Evolutionary conservation across 2,329 filamentous ascomycete species (phyloP), one percentile per base, ranked within the genome.

Genomic region (Grosmannia penicillata): DNA sequence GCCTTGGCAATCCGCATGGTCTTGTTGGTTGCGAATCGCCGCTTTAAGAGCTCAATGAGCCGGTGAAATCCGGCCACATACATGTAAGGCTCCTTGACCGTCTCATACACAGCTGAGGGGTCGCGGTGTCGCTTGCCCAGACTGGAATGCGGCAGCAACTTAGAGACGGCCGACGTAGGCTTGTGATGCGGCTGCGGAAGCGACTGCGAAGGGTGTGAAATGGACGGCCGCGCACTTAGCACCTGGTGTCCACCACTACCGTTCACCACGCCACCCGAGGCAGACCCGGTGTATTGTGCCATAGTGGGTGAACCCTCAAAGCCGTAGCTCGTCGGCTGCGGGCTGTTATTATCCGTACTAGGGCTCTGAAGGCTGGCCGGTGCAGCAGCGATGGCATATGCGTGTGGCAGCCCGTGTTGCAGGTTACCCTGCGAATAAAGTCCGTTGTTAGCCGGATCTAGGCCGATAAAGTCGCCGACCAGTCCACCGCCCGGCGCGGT

Each of bases 21-120:
- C 58, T 87, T 87, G 46, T 76, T 77, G 11, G 77, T 67, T 1
- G 82, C 73, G 50, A 93, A 87, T 17, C 86, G 81, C 36, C 75
- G 75, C 53, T 85, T 75, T 26, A 95, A 68, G 45, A 87, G 78
- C 8, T 77, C 77, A 31, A 86, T 85, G 45, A 96, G 72, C 46
- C 79, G 82, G 58, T 98, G 91, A 56, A 94, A 96, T 17, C 84
- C 85, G 31, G 75, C 74, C 1, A 87, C 86, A 53, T 96, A 96
- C 9, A 83, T 78, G 53, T 96, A 95, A 5, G 91, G 87, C 51
- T 91, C 80, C 44, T 82, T 86, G 51, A 98, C 85, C 29, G 75
- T 81, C 45, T 87, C 78, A 56, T 96, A 98, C 39, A 96, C 84
- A 35, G 75, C 72, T 1, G 84, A 87, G 6, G 87, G 81, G 52